Base-by-base conservation (phyloP, 768 basidiomycete genomes). In the Mycena leptocephala region DNA sequence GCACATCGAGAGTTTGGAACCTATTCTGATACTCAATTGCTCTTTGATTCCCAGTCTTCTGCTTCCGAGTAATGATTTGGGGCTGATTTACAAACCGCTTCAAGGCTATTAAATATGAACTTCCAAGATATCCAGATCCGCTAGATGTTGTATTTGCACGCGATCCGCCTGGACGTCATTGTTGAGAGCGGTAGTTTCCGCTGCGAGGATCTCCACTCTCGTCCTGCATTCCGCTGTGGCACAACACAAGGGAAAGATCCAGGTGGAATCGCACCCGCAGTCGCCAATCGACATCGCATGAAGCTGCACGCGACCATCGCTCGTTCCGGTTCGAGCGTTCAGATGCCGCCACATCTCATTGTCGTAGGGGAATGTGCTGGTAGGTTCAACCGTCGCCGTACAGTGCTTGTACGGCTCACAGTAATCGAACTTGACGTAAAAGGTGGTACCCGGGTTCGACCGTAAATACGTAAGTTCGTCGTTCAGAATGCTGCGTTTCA, bases 211-310 rank as follows among this genome's bases (percentile, higher is more conserved):
- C 26, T 30, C 41, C 11, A 41, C 5, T 30, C 39, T 48, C 8
- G 1, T 26, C 65, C 48, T 24, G 65, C 46, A 13, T 9, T 66
- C 46, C 65, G 18, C 48, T 13, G 65, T 51, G 30, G 48, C 65
- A 53, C 32, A 51, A 20, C 10, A 66, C 24, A 65, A 28, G 28
- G 32, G 33, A 26, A 51, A 53, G 22, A 66, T 26, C 39, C 26
- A 66, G 18, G 53, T n/a, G 32, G 48, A 6, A 53, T 66, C 48
- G 37, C 65, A 66, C 48, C 65, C 65, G 33, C 65, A 46, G 33
- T 66, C 65, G 2, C 32, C 65, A 32, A 66, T 30, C 20, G 22
- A 32, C 48, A 66, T 51, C 30, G 35, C 48, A 66, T 66, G 65
- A 24, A 66, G 16, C 65, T 66, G 46, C 30, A 66, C 22, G 33